phyloP scores from a whole-genome alignment of 495 filamentous ascomycete species.

The Penicillium riverlandense region DNA sequence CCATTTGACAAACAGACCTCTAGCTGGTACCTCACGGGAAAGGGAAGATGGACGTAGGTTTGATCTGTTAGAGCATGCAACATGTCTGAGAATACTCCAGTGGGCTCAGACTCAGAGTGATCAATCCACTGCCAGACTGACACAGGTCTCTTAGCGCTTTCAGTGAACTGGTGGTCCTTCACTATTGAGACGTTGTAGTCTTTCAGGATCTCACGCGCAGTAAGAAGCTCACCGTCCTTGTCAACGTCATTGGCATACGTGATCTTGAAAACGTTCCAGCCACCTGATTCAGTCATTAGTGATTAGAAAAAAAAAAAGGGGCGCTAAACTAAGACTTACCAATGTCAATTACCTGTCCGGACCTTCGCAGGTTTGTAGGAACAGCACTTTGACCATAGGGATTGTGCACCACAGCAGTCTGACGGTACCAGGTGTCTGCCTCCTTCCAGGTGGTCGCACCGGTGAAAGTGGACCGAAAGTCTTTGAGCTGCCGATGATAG shows the following conservation, averaged over 20 bases:
- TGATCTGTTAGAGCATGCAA: slow-evolving; percentile 26
- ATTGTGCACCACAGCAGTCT: slow-evolving; percentile 59
- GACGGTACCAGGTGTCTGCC: slow-evolving; percentile 65
- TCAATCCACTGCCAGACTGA: slow-evolving; percentile 55
- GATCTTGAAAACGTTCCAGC: slow-evolving; percentile 37
- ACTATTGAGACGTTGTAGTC: slow-evolving; percentile 66
- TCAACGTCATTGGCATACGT: slow-evolving; percentile 14
- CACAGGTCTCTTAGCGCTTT: slow-evolving; percentile 8
- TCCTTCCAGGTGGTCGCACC: slow-evolving; percentile 51
- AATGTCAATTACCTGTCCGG: slow-evolving; percentile 61
- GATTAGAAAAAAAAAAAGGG: background rate
- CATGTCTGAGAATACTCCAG: slow-evolving; percentile 13
- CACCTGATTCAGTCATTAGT: slow-evolving; percentile 9
- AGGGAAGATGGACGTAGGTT: slow-evolving; percentile 47
- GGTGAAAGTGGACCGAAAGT: slow-evolving; percentile 32
- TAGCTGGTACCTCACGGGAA: slow-evolving; percentile 77
- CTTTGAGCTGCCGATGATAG: slow-evolving; percentile 49
- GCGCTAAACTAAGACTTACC: slow-evolving; percentile 35
- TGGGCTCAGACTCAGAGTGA: slow-evolving; percentile 8
- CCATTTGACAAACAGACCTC: slow-evolving; percentile 84
- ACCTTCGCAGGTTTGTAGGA: slow-evolving; percentile 49
- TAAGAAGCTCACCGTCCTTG: slow-evolving; percentile 30
- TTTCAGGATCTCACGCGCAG: slow-evolving; percentile 46
- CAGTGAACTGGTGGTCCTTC: slow-evolving; percentile 16
- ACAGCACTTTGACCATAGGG: slow-evolving; percentile 21